Evolutionary conservation across 2,329 filamentous ascomycete genomes (phyloP).

Genomic region (Plectosphaerella plurivora): DNA sequence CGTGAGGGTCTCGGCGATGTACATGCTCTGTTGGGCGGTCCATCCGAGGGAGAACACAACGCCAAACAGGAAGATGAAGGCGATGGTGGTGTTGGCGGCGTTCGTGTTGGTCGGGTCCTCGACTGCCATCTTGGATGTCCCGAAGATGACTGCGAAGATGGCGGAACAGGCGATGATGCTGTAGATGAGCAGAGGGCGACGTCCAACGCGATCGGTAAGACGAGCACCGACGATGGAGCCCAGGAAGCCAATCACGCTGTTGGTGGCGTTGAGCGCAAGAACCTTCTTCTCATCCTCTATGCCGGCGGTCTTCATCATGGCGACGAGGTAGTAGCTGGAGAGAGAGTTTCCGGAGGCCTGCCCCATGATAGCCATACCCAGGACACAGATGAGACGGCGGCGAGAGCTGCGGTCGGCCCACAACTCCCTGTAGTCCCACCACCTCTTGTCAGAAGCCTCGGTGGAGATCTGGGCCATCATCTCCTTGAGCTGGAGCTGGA

Average conservation of each 20-base stretch:
- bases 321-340: constrained; percentile 36
- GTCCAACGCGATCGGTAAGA: constrained; percentile 53
- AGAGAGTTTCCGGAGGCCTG: constrained; percentile 47
- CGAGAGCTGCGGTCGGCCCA: constrained; percentile 43
- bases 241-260: constrained; percentile 47
- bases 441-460: constrained; percentile 48
- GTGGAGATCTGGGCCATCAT: constrained; percentile 40
- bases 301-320: constrained; percentile 43
- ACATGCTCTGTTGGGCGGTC: constrained; percentile 45
- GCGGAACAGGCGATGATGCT: constrained; percentile 38
- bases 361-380: constrained; percentile 47
- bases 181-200: constrained; percentile 48
- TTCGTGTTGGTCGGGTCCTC: constrained; percentile 26
- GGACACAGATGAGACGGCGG: constrained; percentile 45
- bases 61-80: constrained; percentile 49
- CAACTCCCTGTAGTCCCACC: constrained; percentile 52
- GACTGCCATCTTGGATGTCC: constrained; percentile 37
- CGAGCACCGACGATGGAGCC: constrained; percentile 49
- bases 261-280: constrained; percentile 47
- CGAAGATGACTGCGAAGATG: constrained; percentile 45
- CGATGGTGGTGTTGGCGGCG: constrained; percentile 39
- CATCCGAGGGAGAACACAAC: constrained; percentile 47
- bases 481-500: constrained; percentile 47
- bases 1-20: constrained; percentile 41
- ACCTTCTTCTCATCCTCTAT: constrained; percentile 41